Base-by-base conservation (phyloP, 2,329 filamentous ascomycete species). In the Fusarium pseudograminearum region DNA sequence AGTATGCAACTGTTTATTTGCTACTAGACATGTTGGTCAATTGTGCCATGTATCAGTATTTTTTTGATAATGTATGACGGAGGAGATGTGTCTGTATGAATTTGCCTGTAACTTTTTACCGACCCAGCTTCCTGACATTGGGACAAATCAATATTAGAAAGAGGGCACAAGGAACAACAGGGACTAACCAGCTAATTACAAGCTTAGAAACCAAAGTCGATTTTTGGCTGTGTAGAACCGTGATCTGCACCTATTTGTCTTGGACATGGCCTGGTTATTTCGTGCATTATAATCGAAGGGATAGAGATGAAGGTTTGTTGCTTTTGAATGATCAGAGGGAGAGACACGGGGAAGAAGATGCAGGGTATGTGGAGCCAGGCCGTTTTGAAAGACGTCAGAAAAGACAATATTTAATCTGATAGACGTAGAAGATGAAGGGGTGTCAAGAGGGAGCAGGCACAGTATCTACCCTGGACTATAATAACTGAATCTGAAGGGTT, bases 261-360 rank as follows among this genome's bases (percentile, higher is more conserved):
- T 48, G 54, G 50, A 41, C 31, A 33, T 42, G 26, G 31, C 52
- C 58, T 61, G 53, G 57, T 31, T 61, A 31, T 66, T 67, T 71
- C 55, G 28, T 56, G 62, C 67, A 70, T 70, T 34, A 46, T 24
- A n/a, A 52, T 52, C 24, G 57, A 68, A 70, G 69, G 57, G 65
- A 44, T 55, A 48, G 20, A 53, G 52, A 53, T 70, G 58, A 70
- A 70, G 67, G 63, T 55, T 70, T 70, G 45, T 56, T 69, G 67
- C 61, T 63, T 70, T 67, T 64, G 22, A 36, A 26, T 28, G 34
- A 63, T 9, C 10, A 30, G 42, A 59, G 44, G 52, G 62, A 63
- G 62, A 67, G 42, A 70, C 58, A 46, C 20, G 34, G 31, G 45
- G 30, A 70, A n/a, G 26, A 31, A 22, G 28, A 56, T 55, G 51